phyloP scores from a whole-genome alignment of 2,329 filamentous ascomycete genomes.

The Huntiella moniliformis region DNA sequence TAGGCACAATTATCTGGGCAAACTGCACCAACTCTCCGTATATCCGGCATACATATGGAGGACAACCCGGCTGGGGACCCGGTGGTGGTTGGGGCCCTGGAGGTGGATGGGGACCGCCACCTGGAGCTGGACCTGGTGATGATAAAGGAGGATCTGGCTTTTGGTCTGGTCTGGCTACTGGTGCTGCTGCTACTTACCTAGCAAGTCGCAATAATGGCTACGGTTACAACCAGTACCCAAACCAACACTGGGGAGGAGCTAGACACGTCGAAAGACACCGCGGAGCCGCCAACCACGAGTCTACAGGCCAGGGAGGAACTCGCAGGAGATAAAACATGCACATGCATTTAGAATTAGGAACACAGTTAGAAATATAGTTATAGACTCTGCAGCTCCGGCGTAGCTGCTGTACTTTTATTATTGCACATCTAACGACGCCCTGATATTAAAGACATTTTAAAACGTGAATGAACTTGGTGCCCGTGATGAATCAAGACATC shows the following conservation, averaged over 20 bases:
- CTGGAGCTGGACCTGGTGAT: too few relatives aligned
- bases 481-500: too few relatives aligned
- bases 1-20: constrained; percentile 42
- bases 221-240: background rate
- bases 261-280: background rate
- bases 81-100: constrained; percentile 15
- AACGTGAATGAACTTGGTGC: too few relatives aligned
- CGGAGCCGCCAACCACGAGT: constrained; percentile 23
- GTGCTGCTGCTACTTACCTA: constrained; percentile 49
- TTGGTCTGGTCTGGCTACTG: constrained; percentile 50
- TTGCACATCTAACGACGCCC: too few relatives aligned
- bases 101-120: constrained; percentile 18
- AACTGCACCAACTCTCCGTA: constrained; percentile 21
- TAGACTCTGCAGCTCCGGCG: too few relatives aligned
- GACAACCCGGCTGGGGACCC: constrained; percentile 19
- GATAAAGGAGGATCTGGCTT: constrained; percentile 42
- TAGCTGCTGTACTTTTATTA: too few relatives aligned
- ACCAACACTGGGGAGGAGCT: background rate
- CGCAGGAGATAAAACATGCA: constrained; percentile 25
- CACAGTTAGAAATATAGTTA: too few relatives aligned
- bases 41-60: constrained; percentile 19
- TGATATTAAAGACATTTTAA: too few relatives aligned
- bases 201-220: constrained; percentile 28
- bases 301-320: constrained; percentile 57
- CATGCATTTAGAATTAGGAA: too few relatives aligned